phyloP scores from a whole-genome alignment of 2,329 filamentous ascomycete species.

The Verticillium tricorpus region DNA sequence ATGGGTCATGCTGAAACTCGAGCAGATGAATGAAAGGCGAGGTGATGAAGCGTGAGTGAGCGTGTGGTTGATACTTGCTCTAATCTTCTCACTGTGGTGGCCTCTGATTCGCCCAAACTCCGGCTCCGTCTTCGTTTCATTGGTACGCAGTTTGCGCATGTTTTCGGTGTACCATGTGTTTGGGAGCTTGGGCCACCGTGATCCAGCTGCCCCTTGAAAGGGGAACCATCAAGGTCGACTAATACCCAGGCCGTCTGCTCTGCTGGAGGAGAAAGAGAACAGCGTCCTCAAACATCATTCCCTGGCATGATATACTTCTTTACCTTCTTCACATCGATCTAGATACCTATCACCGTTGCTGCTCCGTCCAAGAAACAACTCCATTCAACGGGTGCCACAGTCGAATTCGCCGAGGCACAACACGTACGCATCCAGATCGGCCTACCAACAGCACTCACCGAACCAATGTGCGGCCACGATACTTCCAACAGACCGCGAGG shows the following conservation, averaged over 20 bases:
- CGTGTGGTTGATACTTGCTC: neutral
- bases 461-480: conserved; percentile 41
- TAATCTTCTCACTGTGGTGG: neutral
- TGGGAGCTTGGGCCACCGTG: neutral
- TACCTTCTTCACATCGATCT: too few species aligned
- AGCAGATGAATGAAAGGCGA: neutral
- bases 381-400: too few species aligned
- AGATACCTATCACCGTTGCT: too few species aligned
- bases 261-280: too few species aligned
- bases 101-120: neutral
- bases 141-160: neutral
- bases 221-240: neutral
- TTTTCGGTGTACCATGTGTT: neutral
- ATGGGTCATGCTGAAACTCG: neutral
- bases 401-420: neutral
- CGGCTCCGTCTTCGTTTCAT: neutral
- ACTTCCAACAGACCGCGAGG: conserved; percentile 34
- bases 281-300: too few species aligned
- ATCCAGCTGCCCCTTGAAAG: neutral
- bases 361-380: too few species aligned
- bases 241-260: neutral
- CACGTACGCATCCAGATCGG: neutral
- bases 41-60: neutral
- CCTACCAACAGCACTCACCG: neutral
- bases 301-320: too few species aligned